A percentile compares a stretch with the other conserved stretches of the same genome.
These are phyloP conservation scores for Phytopythium mirpurense DNA, from an alignment of 352 stramenopile genomes.

Conservation along the genomic window DNA sequence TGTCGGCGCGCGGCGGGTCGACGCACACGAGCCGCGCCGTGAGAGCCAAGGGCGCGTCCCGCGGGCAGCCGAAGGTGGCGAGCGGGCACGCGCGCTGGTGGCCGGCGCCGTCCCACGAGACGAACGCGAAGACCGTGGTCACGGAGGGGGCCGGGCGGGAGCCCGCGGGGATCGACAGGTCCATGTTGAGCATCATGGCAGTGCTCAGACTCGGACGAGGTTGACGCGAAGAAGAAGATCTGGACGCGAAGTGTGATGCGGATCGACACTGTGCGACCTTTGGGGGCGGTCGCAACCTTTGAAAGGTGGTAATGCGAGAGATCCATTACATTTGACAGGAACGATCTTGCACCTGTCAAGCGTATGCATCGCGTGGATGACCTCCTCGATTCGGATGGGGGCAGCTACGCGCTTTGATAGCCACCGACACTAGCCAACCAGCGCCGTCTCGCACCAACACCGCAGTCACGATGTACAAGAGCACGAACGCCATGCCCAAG, in stretches of 20 bases:
- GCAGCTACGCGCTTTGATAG: no score
- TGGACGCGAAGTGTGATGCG: not conserved
- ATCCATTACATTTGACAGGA: not conserved
- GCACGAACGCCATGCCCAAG: conserved; percentile 40
- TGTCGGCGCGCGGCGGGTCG: conserved; percentile 51
- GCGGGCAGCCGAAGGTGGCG: conserved; percentile 42
- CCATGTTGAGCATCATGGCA: conserved; percentile 3
- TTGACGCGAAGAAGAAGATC: no score
- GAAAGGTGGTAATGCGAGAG: no score
- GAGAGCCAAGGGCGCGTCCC: conserved; percentile 16
- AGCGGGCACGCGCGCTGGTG: conserved; percentile 45
- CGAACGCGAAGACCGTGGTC: conserved; percentile 39
- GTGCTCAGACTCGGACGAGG: no score
- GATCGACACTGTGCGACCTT: conserved; percentile 3
- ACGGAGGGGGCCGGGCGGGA: not conserved
- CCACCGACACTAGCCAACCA: no score
- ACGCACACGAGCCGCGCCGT: conserved; percentile 42
- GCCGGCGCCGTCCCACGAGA: conserved; percentile 43
- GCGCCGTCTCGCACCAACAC: no score
- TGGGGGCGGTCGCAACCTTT: not conserved
- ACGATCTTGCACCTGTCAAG: no score
- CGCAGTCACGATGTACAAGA: conserved; percentile 29
- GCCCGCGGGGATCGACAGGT: not conserved
- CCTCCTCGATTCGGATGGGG: not conserved
- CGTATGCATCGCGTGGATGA: conserved; percentile 3